A percentile compares a stretch with the other conserved stretches of the same genome.
These are phyloP conservation scores for Trypanosomatidae sp. DNA, from an alignment of 208 protist species.

Conservation along the genomic window DNA sequence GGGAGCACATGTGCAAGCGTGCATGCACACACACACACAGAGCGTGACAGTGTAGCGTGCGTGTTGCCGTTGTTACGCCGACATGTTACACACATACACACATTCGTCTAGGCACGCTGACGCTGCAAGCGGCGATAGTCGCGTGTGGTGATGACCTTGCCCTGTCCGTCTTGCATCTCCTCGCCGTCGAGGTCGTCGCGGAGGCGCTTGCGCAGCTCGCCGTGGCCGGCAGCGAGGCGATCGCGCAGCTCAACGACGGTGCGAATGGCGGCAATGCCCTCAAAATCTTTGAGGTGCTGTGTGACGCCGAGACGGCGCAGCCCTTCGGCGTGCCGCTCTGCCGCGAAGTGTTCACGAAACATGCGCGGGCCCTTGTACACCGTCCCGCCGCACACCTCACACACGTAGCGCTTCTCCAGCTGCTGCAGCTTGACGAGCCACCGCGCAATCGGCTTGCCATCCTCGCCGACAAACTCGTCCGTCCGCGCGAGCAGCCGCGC, in stretches of 20 bases:
- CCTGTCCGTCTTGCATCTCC: slow-evolving; percentile 71
- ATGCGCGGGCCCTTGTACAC: slow-evolving; percentile 75
- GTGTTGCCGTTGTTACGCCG: no score
- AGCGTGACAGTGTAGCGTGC: no score
- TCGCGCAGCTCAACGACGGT: slow-evolving; percentile 69
- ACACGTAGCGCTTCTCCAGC: slow-evolving; percentile 68
- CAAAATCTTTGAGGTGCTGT: slow-evolving; percentile 48
- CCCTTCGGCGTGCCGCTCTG: slow-evolving; percentile 68
- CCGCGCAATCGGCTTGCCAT: slow-evolving; percentile 61
- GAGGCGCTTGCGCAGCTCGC: slow-evolving; percentile 37
- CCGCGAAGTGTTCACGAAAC: slow-evolving; percentile 80
- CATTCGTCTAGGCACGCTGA: slow-evolving; percentile 1
- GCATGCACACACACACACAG: no score
- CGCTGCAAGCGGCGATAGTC: slow-evolving; percentile 48
- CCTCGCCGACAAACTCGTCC: slow-evolving; percentile 52
- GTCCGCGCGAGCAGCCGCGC: no score
- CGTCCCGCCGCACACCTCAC: slow-evolving; percentile 79
- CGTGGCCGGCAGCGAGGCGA: slow-evolving; percentile 10
- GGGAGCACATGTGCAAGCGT: no score
- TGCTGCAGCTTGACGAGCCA: slow-evolving; percentile 75
- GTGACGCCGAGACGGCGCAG: slow-evolving; percentile 63
- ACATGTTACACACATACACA: no score
- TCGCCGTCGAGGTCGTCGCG: slow-evolving; percentile 60
- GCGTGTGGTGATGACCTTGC: slow-evolving; percentile 59
- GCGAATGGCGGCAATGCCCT: slow-evolving; percentile 61